Conservation (phyloP, 371 early-diverging fungal genomes). For the Mortierella polycephala region DNA sequence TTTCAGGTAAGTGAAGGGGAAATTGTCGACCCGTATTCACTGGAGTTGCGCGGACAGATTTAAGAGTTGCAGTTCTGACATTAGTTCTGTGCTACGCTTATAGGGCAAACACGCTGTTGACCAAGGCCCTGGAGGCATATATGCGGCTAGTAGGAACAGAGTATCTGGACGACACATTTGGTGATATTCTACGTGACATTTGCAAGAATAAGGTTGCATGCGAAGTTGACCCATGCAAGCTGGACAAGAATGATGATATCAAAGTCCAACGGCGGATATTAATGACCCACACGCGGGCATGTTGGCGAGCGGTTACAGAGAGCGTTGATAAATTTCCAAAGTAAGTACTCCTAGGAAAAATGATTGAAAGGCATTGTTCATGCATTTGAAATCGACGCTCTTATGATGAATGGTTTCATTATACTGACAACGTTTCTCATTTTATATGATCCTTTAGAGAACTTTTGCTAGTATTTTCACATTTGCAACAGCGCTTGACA, state of each 20-base stretch:
- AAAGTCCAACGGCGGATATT: slow-evolving; percentile 61
- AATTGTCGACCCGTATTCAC: neutral
- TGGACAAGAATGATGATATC: slow-evolving; percentile 53
- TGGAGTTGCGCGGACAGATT: neutral
- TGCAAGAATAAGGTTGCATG: slow-evolving; percentile 64
- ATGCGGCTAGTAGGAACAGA: slow-evolving; percentile 82
- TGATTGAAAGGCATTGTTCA: neutral
- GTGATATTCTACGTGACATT: slow-evolving; percentile 68
- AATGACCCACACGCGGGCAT: slow-evolving; percentile 47
- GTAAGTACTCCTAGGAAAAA: slow-evolving; percentile 7
- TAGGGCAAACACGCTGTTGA: slow-evolving; percentile 82
- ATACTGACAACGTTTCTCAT: neutral
- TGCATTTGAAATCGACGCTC: too few species aligned
- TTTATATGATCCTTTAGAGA: slow-evolving; percentile 8
- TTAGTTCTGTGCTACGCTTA: slow-evolving; percentile 19
- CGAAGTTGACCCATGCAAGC: slow-evolving; percentile 70
- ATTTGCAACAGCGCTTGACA: slow-evolving; percentile 57
- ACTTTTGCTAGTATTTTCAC: slow-evolving; percentile 58
- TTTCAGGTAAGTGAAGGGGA: slow-evolving; percentile 20
- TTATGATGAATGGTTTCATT: neutral
- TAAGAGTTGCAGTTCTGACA: neutral
- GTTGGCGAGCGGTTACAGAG: slow-evolving; percentile 62
- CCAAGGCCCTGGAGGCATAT: slow-evolving; percentile 83
- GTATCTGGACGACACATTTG: slow-evolving; percentile 78
- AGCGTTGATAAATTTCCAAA: slow-evolving; percentile 56